Conservation (phyloP, 345 rosid genomes). For the Acer campestre region DNA sequence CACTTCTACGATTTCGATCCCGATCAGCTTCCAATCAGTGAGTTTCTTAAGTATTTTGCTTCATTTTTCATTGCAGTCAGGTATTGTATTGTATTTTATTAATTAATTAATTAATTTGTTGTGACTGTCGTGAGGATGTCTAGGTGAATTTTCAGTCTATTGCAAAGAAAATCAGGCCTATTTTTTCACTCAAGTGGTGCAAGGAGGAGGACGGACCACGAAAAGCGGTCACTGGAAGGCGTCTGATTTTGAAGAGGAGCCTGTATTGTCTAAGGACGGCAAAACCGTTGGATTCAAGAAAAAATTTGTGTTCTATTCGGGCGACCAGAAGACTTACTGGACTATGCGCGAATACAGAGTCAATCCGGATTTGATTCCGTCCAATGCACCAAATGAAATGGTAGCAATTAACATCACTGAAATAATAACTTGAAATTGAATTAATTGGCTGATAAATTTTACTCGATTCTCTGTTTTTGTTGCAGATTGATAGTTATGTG, state of each 20-base stretch:
- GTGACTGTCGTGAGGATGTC: not conserved
- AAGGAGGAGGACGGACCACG: not conserved
- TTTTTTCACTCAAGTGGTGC: not conserved
- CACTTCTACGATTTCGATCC: slow-evolving; percentile 8
- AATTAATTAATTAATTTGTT: not conserved
- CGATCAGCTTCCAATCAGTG: slow-evolving; percentile 6
- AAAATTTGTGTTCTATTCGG: slow-evolving; percentile 2
- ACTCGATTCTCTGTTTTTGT: not conserved
- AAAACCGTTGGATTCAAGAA: slow-evolving; percentile 6
- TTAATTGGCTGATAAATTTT: too few relatives aligned
- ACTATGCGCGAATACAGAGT: not conserved
- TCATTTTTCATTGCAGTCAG: not conserved
- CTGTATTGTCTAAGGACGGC: not conserved
- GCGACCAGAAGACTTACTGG: not conserved
- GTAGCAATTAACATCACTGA: too few relatives aligned
- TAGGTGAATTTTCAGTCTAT: slow-evolving; percentile 7
- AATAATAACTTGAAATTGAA: too few relatives aligned
- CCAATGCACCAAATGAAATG: not conserved
- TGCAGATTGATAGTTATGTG: slow-evolving; percentile 4
- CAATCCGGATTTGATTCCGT: not conserved
- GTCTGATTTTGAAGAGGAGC: not conserved
- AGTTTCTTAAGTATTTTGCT: not conserved
- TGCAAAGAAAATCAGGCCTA: slow-evolving; percentile 7
- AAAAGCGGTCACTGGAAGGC: slow-evolving; percentile 5
- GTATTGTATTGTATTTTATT: not conserved